Percentiles rank a stretch among this genome's conserved stretches.
Evolutionary conservation across 305 asterid genomes (phyloP).

Genomic region (Stenogyne calaminthoides): DNA sequence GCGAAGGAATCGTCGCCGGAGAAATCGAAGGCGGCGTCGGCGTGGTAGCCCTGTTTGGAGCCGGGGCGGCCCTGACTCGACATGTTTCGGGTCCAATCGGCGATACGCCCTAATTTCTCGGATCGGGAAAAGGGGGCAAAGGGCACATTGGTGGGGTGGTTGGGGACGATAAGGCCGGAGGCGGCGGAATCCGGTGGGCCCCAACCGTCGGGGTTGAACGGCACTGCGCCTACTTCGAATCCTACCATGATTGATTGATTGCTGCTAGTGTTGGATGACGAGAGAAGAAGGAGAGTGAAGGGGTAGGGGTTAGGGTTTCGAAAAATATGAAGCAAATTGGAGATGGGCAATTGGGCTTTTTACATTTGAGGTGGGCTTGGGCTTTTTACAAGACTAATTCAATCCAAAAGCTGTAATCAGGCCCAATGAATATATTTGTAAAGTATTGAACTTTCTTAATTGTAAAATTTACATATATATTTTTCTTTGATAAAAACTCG

Average conservation of each 20-base stretch:
- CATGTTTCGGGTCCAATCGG: slow-evolving; percentile 80
- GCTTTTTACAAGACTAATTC: no score
- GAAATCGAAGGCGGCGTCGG: slow-evolving; percentile 90
- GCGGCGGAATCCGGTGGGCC: slow-evolving; percentile 68
- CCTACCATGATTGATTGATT: slow-evolving; percentile 44
- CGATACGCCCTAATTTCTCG: slow-evolving; percentile 82
- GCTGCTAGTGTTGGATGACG: not conserved
- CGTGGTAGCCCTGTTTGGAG: slow-evolving; percentile 54
- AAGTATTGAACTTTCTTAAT: no score
- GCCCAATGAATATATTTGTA: no score
- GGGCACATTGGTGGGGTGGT: slow-evolving; percentile 62
- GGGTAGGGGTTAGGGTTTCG: slow-evolving; percentile 33
- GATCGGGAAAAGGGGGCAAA: slow-evolving; percentile 95
- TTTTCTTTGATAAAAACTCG: no score
- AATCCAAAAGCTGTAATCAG: no score
- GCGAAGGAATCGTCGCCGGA: slow-evolving; percentile 93
- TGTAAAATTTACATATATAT: no score
- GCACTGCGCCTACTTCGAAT: slow-evolving; percentile 62
- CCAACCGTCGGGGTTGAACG: slow-evolving; percentile 76
- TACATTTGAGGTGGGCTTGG: not conserved
- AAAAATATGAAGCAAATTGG: not conserved
- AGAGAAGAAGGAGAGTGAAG: not conserved
- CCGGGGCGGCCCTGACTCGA: slow-evolving; percentile 57
- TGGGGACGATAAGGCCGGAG: slow-evolving; percentile 43
- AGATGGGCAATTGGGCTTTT: not conserved